phyloP scores from a whole-genome alignment of 129 eudicot species.

The Pittosporum tobira region DNA sequence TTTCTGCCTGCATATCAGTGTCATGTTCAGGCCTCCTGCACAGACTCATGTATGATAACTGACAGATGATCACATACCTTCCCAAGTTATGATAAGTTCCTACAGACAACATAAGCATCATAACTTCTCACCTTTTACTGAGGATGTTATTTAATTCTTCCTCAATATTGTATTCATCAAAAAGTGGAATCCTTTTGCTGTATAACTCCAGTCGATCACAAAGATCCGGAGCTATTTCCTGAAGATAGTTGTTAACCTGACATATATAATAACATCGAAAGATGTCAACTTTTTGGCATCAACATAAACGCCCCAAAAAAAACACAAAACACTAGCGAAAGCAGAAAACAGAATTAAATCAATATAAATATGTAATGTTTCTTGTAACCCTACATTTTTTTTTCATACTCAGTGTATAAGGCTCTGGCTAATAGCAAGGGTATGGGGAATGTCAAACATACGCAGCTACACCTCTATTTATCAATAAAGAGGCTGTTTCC shows the following conservation, averaged over 20 bases:
- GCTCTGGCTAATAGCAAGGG: too few relatives aligned
- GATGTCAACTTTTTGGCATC: not conserved
- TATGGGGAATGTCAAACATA: too few relatives aligned
- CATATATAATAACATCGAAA: not conserved
- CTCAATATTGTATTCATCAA: slow-evolving; percentile 84
- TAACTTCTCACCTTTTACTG: slow-evolving; percentile 61
- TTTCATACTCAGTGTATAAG: too few relatives aligned
- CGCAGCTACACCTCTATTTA: too few relatives aligned
- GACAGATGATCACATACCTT: not conserved
- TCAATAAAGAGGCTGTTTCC: too few relatives aligned
- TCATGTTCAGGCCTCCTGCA: not conserved
- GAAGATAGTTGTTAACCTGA: slow-evolving; percentile 95
- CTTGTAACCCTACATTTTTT: too few relatives aligned
- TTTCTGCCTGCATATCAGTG: not conserved
- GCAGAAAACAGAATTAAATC: not conserved
- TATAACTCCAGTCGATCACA: slow-evolving; percentile 82
- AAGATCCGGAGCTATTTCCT: slow-evolving; percentile 83
- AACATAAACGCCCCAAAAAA: not conserved
- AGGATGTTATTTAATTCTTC: slow-evolving; percentile 81
- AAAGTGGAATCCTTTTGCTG: slow-evolving; percentile 72
- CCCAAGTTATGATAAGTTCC: not conserved
- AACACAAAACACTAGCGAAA: slow-evolving; percentile 11
- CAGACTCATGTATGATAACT: not conserved
- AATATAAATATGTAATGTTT: not conserved
- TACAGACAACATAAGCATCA: slow-evolving; percentile 4